Conservation (phyloP, 306 rosid genomes). For the Sesbania bispinosa region DNA sequence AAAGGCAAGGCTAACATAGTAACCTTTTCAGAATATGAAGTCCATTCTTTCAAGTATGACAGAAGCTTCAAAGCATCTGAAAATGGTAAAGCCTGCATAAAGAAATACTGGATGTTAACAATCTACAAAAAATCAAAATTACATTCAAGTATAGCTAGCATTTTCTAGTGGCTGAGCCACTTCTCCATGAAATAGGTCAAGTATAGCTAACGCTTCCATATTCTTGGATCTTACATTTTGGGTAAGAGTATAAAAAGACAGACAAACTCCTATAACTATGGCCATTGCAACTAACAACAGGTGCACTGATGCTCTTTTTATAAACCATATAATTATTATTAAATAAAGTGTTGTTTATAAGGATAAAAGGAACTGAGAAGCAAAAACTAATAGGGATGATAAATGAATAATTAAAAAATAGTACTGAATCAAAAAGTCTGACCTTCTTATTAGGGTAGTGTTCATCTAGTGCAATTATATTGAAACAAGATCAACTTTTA, state of each 20-base stretch:
- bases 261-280: not conserved
- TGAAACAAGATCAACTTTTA: not conserved
- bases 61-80: conserved; percentile 84
- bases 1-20: not conserved
- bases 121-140: not conserved
- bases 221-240: not conserved
- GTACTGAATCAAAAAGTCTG: not conserved
- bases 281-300: not conserved
- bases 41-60: conserved; percentile 84
- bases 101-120: conserved; percentile 13
- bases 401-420: not conserved
- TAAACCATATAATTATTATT: too few species aligned
- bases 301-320: not conserved
- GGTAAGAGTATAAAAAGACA: not conserved
- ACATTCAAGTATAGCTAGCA: not conserved
- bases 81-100: conserved; percentile 83
- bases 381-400: not conserved
- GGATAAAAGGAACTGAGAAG: not conserved
- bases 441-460: not conserved
- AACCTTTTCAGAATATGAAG: conserved; percentile 83
- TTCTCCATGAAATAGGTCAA: not conserved
- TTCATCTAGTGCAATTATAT: not conserved
- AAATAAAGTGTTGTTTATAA: not conserved
- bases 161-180: not conserved
- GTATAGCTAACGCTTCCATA: not conserved